Base-by-base conservation (phyloP, 352 stramenopile species). In the Globisporangium polare region DNA sequence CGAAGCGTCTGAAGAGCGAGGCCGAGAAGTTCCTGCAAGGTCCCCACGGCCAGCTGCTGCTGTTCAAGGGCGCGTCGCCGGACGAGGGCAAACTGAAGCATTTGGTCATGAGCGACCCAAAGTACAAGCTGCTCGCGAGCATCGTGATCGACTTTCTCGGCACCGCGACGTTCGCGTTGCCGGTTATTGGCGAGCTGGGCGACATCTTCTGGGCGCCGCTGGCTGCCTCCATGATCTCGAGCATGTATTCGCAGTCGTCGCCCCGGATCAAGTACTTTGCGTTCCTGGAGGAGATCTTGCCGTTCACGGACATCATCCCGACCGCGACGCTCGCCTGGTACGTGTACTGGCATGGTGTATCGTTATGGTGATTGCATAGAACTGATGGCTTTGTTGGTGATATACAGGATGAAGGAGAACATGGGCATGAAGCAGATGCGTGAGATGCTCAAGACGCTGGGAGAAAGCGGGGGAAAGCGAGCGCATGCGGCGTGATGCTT, bases 291-390 rank as follows among this genome's bases (percentile, higher is more conserved):
- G 85, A 96, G 59, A 13, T 94, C 17, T 65, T 99, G 51, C 96
- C 96, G 1, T 98, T 99, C 75, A 98, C 96, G 13, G 96, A 99
- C 70, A 81, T 97, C 39, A 89, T 99, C 45, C 96, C 96, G 12
- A 96, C 88, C n/a, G 96, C 94, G 10, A 98, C 90, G 2, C 60
- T 98, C 37, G 92, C 90, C 12, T 99, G 94, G 92, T 90, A 57
- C 6, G 49, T 41, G 15, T n/a, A 12, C 41, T 47, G 18, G 41
- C n/a, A n/a, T n/a, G n/a, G n/a, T n/a, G n/a, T n/a, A n/a, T n/a
- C 5, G 18, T 13, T 29, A 5, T 27, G 20, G 10, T 27, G 43
- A 8, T 43, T 12, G 12, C 37, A 7, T 24, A 17, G 26, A 2
- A 18, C 26, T 55, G 10, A 13, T 55, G 29, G 29, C 3, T 5